phyloP scores from a whole-genome alignment of 1,284 basidiomycete species.

The Cronartium ribicola region DNA sequence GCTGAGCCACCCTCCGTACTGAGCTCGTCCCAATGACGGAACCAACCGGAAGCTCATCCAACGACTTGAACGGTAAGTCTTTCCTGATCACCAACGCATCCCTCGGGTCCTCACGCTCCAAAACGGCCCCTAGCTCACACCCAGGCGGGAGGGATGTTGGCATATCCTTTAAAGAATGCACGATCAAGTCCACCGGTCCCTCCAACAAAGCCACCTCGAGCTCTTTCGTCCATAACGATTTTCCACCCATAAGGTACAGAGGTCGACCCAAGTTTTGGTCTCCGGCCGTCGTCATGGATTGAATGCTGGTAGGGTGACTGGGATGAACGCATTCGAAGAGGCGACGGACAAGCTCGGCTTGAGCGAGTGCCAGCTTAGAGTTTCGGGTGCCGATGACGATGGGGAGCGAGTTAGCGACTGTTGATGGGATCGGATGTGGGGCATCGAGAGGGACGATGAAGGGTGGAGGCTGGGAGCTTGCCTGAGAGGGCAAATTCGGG shows the following conservation, averaged over 20 bases:
- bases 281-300: slow-evolving; percentile 83
- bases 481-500: background rate
- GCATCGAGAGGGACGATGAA: background rate
- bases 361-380: slow-evolving; percentile 77
- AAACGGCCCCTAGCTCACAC: slow-evolving; percentile 77
- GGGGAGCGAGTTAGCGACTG: slow-evolving; percentile 34
- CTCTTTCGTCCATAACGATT: slow-evolving; percentile 91
- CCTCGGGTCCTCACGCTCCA: slow-evolving; percentile 81
- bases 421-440: background rate
- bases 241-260: slow-evolving; percentile 58
- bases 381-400: slow-evolving; percentile 72
- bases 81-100: slow-evolving; percentile 84
- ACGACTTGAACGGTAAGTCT: slow-evolving; percentile 65
- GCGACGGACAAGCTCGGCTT: slow-evolving; percentile 70
- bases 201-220: slow-evolving; percentile 76
- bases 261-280: slow-evolving; percentile 77
- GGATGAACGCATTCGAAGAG: slow-evolving; percentile 59
- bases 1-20: slow-evolving; percentile 84
- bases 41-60: slow-evolving; percentile 81
- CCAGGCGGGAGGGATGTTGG: slow-evolving; percentile 80
- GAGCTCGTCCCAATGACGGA: slow-evolving; percentile 91
- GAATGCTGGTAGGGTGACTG: slow-evolving; percentile 61
- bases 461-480: background rate
- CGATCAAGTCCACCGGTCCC: slow-evolving; percentile 78
- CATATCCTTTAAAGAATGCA: slow-evolving; percentile 91